Conservation (phyloP, 2,329 filamentous ascomycete species). For the Dothideomycetes sp. region DNA sequence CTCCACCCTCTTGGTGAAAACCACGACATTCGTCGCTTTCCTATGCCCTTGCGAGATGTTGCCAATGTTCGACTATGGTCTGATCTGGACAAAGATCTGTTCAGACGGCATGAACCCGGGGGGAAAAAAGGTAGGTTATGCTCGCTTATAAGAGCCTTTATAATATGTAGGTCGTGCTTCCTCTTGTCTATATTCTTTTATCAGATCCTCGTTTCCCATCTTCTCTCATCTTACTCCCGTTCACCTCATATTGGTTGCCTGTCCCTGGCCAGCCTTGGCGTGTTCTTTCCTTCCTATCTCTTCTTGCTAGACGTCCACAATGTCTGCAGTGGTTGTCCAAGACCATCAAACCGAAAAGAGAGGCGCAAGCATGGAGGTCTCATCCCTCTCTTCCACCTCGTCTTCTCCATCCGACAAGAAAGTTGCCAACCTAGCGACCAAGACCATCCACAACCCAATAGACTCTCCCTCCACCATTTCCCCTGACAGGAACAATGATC, state of each 20-base stretch:
- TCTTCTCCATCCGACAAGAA: slow-evolving; percentile 5
- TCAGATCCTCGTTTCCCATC: not conserved
- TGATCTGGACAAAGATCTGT: too few species aligned
- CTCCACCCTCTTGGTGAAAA: too few species aligned
- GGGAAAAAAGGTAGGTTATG: too few species aligned
- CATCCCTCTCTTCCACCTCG: too few species aligned
- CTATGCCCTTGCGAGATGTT: too few species aligned
- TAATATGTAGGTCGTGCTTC: too few species aligned
- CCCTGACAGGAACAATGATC: not conserved
- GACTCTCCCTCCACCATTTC: not conserved
- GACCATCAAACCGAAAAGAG: not conserved
- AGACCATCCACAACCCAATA: not conserved
- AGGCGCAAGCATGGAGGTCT: too few species aligned
- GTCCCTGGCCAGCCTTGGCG: not conserved
- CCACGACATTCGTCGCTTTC: too few species aligned
- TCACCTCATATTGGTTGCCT: not conserved
- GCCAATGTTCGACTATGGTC: too few species aligned
- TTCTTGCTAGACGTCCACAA: not conserved
- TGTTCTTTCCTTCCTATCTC: not conserved
- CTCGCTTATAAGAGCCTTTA: too few species aligned
- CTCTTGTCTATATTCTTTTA: too few species aligned
- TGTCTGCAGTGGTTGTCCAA: not conserved
- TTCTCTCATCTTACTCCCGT: not conserved
- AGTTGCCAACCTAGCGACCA: not conserved
- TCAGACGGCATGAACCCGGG: too few species aligned